Evolutionary conservation across 805 yeast species (phyloP).

Genomic region (Lachancea kluyveri): DNA sequence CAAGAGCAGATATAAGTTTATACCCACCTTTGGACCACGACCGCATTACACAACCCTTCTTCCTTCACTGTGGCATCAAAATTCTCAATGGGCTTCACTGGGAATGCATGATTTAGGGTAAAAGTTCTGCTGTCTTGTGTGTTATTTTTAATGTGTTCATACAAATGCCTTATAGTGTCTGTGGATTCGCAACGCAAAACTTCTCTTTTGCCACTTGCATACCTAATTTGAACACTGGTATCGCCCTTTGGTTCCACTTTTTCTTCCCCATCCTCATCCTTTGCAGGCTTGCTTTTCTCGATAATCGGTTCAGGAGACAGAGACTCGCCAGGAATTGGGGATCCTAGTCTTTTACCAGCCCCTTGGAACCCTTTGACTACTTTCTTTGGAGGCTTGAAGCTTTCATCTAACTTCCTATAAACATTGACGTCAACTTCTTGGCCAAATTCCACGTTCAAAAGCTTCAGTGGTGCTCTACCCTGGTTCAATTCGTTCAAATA

Average conservation of each 20-base stretch:
- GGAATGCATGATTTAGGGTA: constrained; percentile 73
- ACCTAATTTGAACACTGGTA: constrained; percentile 70
- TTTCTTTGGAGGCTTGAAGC: constrained; percentile 63
- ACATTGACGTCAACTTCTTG: constrained; percentile 93
- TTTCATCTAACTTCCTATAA: constrained; percentile 74
- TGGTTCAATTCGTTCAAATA: constrained; percentile 74
- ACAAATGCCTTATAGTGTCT: constrained; percentile 61
- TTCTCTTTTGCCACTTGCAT: constrained; percentile 72
- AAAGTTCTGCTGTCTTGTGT: constrained; percentile 46
- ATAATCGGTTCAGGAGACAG: constrained; percentile 12
- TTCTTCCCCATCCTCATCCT: constrained; percentile 18
- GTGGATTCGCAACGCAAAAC: constrained; percentile 57
- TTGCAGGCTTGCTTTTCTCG: constrained; percentile 7
- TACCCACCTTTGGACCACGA: constrained; percentile 84
- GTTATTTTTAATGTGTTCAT: constrained; percentile 56
- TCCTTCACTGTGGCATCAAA: constrained; percentile 52
- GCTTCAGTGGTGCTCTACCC: constrained; percentile 85
- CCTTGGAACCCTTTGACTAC: constrained; percentile 68
- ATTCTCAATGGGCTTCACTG: constrained; percentile 65
- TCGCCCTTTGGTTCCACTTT: constrained; percentile 44
- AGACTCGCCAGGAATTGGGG: constrained; percentile 77
- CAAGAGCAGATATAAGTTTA: constrained; percentile 7
- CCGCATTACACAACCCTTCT: constrained; percentile 75
- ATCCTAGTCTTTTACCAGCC: constrained; percentile 78
- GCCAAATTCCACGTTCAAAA: constrained; percentile 78